These are phyloP conservation scores for Austroboletus eburneus DNA, from an alignment of 768 basidiomycete genomes.

Conservation along the genomic window DNA sequence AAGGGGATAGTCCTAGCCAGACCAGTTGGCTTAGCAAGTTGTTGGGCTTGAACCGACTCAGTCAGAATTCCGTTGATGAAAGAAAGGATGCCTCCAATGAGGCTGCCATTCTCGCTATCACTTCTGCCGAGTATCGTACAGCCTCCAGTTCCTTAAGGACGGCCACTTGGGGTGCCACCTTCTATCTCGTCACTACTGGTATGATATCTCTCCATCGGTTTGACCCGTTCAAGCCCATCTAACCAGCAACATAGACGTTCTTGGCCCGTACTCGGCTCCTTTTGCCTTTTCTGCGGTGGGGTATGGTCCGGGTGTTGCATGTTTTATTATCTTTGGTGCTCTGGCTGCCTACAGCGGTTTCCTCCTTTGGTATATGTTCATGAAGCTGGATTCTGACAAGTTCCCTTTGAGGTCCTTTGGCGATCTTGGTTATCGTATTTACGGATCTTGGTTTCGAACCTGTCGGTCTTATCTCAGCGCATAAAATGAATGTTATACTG, in stretches of 20 bases:
- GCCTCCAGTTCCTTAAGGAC: constrained; percentile 47
- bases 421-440: constrained; percentile 55
- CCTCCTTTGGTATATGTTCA: constrained; percentile 52
- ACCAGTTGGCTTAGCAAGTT: constrained; percentile 16
- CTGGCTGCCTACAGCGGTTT: constrained; percentile 54
- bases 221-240: background rate
- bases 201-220: background rate
- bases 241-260: constrained; percentile 38
- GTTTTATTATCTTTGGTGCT: constrained; percentile 21
- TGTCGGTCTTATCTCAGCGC: constrained; percentile 8
- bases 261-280: constrained; percentile 59
- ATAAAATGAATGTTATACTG: no score
- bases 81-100: constrained; percentile 18
- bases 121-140: constrained; percentile 31
- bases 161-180: constrained; percentile 47
- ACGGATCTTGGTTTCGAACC: constrained; percentile 44
- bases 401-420: constrained; percentile 49
- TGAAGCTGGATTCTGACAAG: constrained; percentile 51
- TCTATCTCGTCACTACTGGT: constrained; percentile 54
- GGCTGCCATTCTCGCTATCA: constrained; percentile 19
- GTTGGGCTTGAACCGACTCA: constrained; percentile 20
- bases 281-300: constrained; percentile 57
- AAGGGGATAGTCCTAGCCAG: constrained; percentile 9
- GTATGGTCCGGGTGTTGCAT: constrained; percentile 49
- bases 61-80: constrained; percentile 24